A percentile compares a stretch with the other conserved stretches of the same genome.
Evolutionary conservation across 2,329 filamentous ascomycete species (phyloP).

Genomic region (Mollisiaceae sp.): DNA sequence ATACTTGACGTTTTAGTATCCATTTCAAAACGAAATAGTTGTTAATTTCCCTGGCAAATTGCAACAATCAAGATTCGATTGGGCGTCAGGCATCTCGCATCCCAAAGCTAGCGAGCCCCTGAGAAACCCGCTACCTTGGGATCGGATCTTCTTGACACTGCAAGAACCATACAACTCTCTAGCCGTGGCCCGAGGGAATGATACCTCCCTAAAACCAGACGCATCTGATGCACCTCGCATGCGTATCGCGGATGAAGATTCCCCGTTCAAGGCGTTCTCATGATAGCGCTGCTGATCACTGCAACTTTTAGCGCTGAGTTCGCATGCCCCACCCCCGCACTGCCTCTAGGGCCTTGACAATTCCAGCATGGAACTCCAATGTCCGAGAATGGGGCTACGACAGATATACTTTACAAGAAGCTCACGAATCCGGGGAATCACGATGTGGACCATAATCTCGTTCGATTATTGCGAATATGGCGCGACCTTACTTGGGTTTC

Average conservation of each 20-base stretch:
- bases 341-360: background rate
- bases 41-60: no score
- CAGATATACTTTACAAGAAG: background rate
- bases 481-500: conserved; percentile 15
- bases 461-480: background rate
- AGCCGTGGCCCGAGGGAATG: background rate
- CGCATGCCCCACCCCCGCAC: background rate
- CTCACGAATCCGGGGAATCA: background rate
- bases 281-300: background rate
- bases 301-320: background rate
- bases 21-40: background rate
- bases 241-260: background rate
- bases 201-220: background rate
- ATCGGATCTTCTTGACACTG: background rate
- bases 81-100: no score
- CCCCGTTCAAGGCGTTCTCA: background rate
- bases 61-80: no score
- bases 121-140: background rate
- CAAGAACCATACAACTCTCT: background rate
- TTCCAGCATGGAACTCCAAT: background rate
- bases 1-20: no score
- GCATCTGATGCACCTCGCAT: background rate
- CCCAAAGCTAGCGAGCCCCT: background rate
- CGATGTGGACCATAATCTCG: background rate
- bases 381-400: background rate